Evolutionary conservation across 805 yeast genomes (phyloP).

Genomic region (Wickerhamomyces chaumierensis): DNA sequence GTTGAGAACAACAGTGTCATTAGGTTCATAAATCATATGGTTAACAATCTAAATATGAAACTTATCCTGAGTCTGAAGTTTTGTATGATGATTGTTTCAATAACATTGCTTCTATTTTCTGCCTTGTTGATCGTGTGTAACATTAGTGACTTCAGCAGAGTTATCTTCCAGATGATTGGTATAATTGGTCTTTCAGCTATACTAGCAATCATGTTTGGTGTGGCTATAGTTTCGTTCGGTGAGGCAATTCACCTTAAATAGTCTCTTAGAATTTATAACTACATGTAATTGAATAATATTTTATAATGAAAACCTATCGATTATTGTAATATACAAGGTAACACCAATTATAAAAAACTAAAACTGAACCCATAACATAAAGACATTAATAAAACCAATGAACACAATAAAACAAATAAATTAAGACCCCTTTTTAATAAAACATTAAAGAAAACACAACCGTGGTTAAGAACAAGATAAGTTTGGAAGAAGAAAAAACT

Average conservation of each 20-base stretch:
- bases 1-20: slow-evolving; percentile 8
- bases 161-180: neutral
- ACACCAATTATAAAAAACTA: neutral
- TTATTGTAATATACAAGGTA: neutral
- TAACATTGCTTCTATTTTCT: neutral
- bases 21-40: neutral
- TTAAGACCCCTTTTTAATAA: neutral
- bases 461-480: too few relatives aligned
- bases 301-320: neutral
- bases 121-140: neutral
- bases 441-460: neutral
- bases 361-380: slow-evolving; percentile 1
- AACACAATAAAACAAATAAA: neutral
- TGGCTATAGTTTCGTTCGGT: neutral
- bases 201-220: neutral
- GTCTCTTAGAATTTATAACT: too few relatives aligned
- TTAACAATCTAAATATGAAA: neutral
- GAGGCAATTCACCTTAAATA: too few relatives aligned
- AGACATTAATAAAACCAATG: slow-evolving; percentile 1
- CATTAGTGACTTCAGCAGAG: neutral
- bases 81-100: neutral
- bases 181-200: neutral
- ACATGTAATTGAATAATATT: too few relatives aligned
- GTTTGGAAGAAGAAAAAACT: too few relatives aligned
- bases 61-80: neutral